Conservation (phyloP, 1,139 yeast species). For the Scheffersomyces titani region DNA sequence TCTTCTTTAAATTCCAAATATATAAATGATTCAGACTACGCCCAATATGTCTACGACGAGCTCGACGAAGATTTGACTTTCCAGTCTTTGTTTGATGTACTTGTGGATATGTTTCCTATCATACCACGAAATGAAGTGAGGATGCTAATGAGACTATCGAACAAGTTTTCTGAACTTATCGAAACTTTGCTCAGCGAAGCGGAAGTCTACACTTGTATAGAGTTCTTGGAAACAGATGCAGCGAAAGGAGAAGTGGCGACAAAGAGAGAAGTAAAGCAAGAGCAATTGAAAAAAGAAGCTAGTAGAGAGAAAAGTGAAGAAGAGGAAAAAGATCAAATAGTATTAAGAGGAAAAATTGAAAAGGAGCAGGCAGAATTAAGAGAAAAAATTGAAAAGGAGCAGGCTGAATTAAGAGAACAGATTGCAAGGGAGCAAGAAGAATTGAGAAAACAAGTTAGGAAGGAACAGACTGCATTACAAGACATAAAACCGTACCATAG, state of each 20-base stretch:
- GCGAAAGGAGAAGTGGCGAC: constrained; percentile 2
- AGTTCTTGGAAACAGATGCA: constrained; percentile 7
- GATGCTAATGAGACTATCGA: constrained; percentile 19
- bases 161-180: constrained; percentile 21
- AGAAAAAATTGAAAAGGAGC: constrained; percentile 5
- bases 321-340: background rate
- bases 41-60: constrained; percentile 13
- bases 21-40: constrained; percentile 12
- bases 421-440: background rate
- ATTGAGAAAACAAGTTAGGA: constrained; percentile 3
- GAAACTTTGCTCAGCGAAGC: constrained; percentile 22
- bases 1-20: constrained; percentile 38
- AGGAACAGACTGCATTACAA: constrained; percentile 1
- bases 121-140: constrained; percentile 27
- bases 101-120: constrained; percentile 32
- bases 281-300: background rate
- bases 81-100: constrained; percentile 18
- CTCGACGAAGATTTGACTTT: constrained; percentile 17
- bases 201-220: constrained; percentile 8
- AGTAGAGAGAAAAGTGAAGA: background rate
- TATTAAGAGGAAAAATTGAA: constrained; percentile 4
- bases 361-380: constrained; percentile 3
- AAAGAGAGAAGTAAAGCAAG: constrained; percentile 2
- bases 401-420: constrained; percentile 1
- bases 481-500: constrained; percentile 5